Evolutionary conservation across 306 rosid species (phyloP).

Genomic region (Argentina anserina): DNA sequence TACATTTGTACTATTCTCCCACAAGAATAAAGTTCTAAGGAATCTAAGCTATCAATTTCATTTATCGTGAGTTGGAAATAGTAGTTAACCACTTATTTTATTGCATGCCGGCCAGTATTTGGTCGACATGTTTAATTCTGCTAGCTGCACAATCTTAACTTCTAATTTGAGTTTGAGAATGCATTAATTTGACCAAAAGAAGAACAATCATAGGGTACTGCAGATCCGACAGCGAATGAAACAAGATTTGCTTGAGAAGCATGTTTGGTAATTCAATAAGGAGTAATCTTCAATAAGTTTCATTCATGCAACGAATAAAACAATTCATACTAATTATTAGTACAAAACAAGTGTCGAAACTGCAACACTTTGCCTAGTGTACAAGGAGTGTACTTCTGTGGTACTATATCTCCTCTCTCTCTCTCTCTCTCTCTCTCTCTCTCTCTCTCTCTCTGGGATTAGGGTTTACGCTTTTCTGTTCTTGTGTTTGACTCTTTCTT

Average conservation of each 20-base stretch:
- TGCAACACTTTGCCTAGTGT: conserved; percentile 25
- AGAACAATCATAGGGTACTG: neutral
- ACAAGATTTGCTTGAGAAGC: conserved; percentile 46
- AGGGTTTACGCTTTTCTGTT: too few species aligned
- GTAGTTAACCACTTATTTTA: neutral
- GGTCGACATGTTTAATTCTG: neutral
- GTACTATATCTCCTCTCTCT: conserved; percentile 12
- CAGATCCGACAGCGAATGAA: conserved; percentile 6
- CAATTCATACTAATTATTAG: conserved; percentile 19
- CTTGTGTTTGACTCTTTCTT: conserved; percentile 79
- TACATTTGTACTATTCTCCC: neutral
- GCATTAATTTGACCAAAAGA: conserved; percentile 19
- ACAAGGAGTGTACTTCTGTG: conserved; percentile 20
- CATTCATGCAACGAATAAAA: conserved; percentile 49
- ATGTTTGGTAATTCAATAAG: conserved; percentile 55
- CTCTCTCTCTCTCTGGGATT: conserved; percentile 27
- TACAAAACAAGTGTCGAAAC: conserved; percentile 26
- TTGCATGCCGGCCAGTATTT: neutral
- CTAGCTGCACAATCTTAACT: conserved; percentile 17
- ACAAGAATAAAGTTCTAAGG: neutral
- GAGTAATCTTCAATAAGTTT: too few species aligned
- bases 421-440: conserved; percentile 22
- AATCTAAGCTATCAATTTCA: conserved; percentile 2
- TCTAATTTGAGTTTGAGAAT: conserved; percentile 16
- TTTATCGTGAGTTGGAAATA: neutral